A percentile compares a stretch with the other conserved stretches of the same genome.
These are phyloP conservation scores for Thermothelomyces thermophilus DNA, from an alignment of 2,329 filamentous ascomycete species.

Conservation along the genomic window DNA sequence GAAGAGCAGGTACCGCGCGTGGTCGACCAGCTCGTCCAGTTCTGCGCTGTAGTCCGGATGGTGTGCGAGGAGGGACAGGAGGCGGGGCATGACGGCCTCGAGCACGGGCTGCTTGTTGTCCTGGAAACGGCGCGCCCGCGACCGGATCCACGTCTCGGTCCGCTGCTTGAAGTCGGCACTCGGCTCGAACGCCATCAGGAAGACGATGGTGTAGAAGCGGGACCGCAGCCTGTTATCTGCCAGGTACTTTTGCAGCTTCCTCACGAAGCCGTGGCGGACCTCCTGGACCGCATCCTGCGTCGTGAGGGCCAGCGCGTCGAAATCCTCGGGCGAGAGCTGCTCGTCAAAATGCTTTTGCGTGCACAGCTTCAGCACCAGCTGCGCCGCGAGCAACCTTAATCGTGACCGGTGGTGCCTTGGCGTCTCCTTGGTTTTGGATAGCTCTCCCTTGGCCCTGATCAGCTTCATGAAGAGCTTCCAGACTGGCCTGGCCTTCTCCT, in stretches of 20 bases:
- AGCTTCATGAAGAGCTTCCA: slow-evolving; percentile 75
- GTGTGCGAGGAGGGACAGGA: slow-evolving; percentile 84
- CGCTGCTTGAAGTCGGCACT: slow-evolving; percentile 63
- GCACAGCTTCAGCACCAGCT: slow-evolving; percentile 77
- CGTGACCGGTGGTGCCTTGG: slow-evolving; percentile 71
- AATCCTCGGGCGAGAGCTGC: slow-evolving; percentile 63
- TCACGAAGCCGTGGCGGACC: slow-evolving; percentile 73
- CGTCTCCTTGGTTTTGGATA: slow-evolving; percentile 68
- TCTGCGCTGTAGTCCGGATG: slow-evolving; percentile 78
- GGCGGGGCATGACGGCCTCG: slow-evolving; percentile 72
- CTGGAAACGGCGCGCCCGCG: slow-evolving; percentile 62
- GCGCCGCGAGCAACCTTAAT: slow-evolving; percentile 75
- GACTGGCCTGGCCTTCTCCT: slow-evolving; percentile 58
- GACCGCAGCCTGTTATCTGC: slow-evolving; percentile 61
- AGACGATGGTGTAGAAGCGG: slow-evolving; percentile 84
- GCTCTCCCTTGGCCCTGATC: slow-evolving; percentile 68
- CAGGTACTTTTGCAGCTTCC: slow-evolving; percentile 85
- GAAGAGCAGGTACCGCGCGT: slow-evolving; percentile 83
- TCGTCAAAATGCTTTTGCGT: slow-evolving; percentile 69
- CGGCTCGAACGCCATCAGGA: slow-evolving; percentile 88
- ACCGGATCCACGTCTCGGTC: slow-evolving; percentile 82
- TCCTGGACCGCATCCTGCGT: slow-evolving; percentile 69
- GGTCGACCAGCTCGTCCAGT: slow-evolving; percentile 66
- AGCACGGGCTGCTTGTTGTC: slow-evolving; percentile 58
- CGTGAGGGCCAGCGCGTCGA: slow-evolving; percentile 74